Conservation (phyloP, 495 filamentous ascomycete species). For the Aspergillus nidulans region DNA sequence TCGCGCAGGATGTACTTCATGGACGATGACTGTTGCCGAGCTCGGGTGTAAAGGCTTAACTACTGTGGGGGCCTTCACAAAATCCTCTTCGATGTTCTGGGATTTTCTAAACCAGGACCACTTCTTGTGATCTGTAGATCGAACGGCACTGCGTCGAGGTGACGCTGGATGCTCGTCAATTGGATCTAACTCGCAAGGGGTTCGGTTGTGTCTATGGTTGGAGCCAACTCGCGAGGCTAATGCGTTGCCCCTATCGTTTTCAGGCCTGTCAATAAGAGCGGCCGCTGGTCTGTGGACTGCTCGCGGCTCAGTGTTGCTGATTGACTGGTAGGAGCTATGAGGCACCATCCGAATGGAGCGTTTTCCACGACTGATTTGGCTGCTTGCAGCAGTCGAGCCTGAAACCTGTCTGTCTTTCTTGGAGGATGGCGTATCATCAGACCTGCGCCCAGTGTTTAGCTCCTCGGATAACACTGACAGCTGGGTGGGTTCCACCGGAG, state of each 20-base stretch:
- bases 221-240: constrained; percentile 4
- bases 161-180: constrained; percentile 30
- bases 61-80: constrained; percentile 15
- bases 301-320: constrained; percentile 44
- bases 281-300: constrained; percentile 50
- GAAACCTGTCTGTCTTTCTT: not conserved
- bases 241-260: not conserved
- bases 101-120: constrained; percentile 65
- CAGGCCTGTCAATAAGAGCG: not conserved
- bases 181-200: constrained; percentile 22
- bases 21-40: constrained; percentile 25
- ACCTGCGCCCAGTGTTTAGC: not conserved
- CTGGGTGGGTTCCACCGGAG: constrained; percentile 29
- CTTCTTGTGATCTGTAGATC: constrained; percentile 45
- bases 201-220: constrained; percentile 17
- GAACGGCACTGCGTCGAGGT: constrained; percentile 22
- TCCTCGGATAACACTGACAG: constrained; percentile 52
- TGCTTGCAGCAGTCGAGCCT: not conserved
- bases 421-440: not conserved
- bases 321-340: constrained; percentile 34
- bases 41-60: constrained; percentile 21
- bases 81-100: constrained; percentile 33
- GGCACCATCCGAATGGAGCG: constrained; percentile 48
- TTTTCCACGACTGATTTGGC: constrained; percentile 19
- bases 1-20: constrained; percentile 14